Conservation (phyloP, 2,329 filamentous ascomycete species). For the Ilyonectria sp. region DNA sequence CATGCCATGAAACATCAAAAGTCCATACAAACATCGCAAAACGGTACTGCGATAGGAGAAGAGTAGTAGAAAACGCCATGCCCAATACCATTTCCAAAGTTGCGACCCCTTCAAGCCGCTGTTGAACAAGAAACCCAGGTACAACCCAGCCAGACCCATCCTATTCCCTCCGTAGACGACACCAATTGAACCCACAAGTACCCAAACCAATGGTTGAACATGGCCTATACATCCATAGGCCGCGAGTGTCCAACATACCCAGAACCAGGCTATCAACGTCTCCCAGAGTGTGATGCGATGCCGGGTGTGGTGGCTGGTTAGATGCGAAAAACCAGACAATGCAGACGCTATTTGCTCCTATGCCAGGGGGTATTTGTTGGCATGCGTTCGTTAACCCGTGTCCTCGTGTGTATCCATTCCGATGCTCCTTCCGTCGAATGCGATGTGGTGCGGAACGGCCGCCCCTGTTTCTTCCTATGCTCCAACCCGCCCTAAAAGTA, state of each 20-base stretch:
- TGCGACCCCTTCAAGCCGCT: slow-evolving; percentile 9
- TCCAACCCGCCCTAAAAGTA: slow-evolving; percentile 31
- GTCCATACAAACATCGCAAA: slow-evolving; percentile 3
- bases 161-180: slow-evolving; percentile 17
- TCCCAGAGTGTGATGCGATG: slow-evolving; percentile 37
- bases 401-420: slow-evolving; percentile 43
- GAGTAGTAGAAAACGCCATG: slow-evolving; percentile 28
- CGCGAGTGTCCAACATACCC: slow-evolving; percentile 22
- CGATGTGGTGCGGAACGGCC: slow-evolving; percentile 41
- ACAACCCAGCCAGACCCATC: slow-evolving; percentile 2
- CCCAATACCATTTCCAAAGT: slow-evolving; percentile 20
- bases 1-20: background rate
- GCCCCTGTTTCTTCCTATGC: slow-evolving; percentile 41
- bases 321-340: slow-evolving; percentile 35
- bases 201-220: slow-evolving; percentile 17
- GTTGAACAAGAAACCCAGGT: slow-evolving; percentile 15
- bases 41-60: slow-evolving; percentile 4
- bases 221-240: slow-evolving; percentile 9
- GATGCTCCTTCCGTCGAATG: slow-evolving; percentile 43
- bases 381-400: slow-evolving; percentile 44
- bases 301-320: slow-evolving; percentile 32
- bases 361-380: slow-evolving; percentile 36
- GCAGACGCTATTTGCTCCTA: slow-evolving; percentile 33
- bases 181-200: slow-evolving; percentile 20
- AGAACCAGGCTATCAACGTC: slow-evolving; percentile 23